Base-by-base conservation (phyloP, 495 filamentous ascomycete species). In the Penicillium silybi region DNA sequence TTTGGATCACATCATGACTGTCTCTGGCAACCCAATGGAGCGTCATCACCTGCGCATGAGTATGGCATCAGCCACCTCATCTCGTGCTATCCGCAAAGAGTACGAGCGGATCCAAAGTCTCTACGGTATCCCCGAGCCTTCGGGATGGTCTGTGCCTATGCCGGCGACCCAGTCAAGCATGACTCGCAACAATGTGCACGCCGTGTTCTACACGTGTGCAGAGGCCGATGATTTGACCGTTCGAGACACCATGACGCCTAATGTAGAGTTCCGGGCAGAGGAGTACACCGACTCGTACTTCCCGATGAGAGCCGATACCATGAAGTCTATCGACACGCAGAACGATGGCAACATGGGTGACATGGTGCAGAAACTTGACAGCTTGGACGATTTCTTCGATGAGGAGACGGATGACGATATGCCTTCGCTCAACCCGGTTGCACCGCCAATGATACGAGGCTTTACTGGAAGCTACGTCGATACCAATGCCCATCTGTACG, bases 21-120 rank as follows among this genome's bases (percentile, higher is more conserved):
- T 99, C 75, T 88, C 91, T 0, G 89, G 89, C 0, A 95, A 91
- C 17, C 85, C 91, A 2, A 89, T 95, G 82, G 92, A 96, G 69
- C 86, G 86, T 52, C 89, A 96, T 58, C 90, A 97, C 58, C 73
- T 99, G 39, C 83, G 93, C 19, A 99, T 97, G 93, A 96, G 90
- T 69, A 96, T 97, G 87, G 89, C 88, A 6, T 76, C 73, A 7
- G 80, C 85, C 34, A 83, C 82, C 19, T 87, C 87, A 17, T 92
- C 90, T 1, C 86, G 88, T 55, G 85, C 86, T 0, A 85, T 92
- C 42, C 84, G 88, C 37, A 97, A 97, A 62, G 90, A 96, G 65
- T 97, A 96, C 61, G 93, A 96, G 59, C 85, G 87, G 26, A 95
- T 90, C 5, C 85, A 95, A 61, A 96, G 90, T 63, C 73, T 99